Evolutionary conservation across 1,139 yeast genomes (phyloP).

Genomic region (Pneumocystis wakefieldiae): DNA sequence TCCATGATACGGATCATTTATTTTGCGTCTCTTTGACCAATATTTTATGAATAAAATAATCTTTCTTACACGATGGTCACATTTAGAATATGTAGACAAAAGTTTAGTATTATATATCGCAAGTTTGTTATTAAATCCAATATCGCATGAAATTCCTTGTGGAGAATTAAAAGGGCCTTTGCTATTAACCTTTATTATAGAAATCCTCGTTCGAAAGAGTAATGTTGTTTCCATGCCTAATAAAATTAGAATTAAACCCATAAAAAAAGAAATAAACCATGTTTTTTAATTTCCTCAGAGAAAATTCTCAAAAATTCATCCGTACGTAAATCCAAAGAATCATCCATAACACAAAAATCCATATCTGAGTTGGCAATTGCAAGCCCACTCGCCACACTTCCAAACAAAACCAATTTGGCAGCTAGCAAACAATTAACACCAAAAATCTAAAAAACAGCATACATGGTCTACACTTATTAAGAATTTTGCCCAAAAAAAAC

Average conservation of each 20-base stretch:
- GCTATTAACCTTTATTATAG: background rate
- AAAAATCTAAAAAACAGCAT: background rate
- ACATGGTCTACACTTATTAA: background rate
- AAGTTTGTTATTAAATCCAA: conserved; percentile 11
- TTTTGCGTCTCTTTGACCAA: conserved; percentile 11
- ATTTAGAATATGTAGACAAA: conserved; percentile 8
- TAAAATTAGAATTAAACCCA: background rate
- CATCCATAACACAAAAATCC: conserved; percentile 8
- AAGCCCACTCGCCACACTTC: conserved; percentile 10
- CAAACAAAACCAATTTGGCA: conserved; percentile 4
- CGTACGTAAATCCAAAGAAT: background rate
- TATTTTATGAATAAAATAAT: conserved; percentile 10
- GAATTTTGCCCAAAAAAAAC: background rate
- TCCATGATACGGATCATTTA: conserved; percentile 12
- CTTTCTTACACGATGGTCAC: conserved; percentile 9
- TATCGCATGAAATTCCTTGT: conserved; percentile 8
- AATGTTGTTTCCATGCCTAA: conserved; percentile 8
- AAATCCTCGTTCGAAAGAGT: conserved; percentile 6
- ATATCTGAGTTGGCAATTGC: conserved; percentile 11
- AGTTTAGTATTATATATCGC: conserved; percentile 12
- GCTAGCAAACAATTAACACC: background rate
- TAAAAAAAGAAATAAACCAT: background rate
- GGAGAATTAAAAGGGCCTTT: background rate
- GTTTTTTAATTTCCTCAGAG: conserved; percentile 5
- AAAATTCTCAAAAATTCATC: conserved; percentile 2